Conservation (phyloP, 2,329 filamentous ascomycete genomes). For the Sporothrix variecibatus region DNA sequence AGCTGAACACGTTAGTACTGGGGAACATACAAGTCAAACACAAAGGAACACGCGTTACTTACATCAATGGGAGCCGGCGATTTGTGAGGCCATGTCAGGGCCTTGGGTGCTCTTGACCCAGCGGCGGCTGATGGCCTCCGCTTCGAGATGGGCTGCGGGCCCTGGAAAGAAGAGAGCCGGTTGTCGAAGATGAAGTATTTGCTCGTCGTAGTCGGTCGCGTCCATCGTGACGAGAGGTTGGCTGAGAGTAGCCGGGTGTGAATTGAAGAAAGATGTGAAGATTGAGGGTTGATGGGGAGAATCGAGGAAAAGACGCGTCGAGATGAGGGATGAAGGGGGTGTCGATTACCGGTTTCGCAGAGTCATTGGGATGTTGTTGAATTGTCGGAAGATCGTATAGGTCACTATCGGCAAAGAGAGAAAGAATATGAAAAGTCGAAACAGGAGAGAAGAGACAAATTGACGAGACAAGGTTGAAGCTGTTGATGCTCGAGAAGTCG, state of each 20-base stretch:
- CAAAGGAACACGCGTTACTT: conserved; percentile 44
- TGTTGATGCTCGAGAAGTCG: conserved; percentile 20
- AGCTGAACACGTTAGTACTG: conserved; percentile 56
- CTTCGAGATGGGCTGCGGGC: conserved; percentile 62
- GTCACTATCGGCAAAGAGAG: not conserved
- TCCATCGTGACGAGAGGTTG: conserved; percentile 29
- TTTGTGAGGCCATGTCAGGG: conserved; percentile 76
- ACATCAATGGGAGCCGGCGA: conserved; percentile 66
- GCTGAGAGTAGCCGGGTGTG: not conserved
- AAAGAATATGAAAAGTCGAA: not conserved
- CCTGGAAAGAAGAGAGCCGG: conserved; percentile 78
- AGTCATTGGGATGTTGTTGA: conserved; percentile 7
- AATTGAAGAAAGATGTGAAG: not conserved
- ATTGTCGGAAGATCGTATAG: not conserved
- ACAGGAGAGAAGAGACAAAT: not conserved
- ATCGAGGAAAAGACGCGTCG: conserved; percentile 21
- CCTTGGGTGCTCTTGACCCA: conserved; percentile 58
- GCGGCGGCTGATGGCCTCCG: conserved; percentile 69
- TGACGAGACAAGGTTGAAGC: conserved; percentile 15
- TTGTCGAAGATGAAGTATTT: conserved; percentile 67
- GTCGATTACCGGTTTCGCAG: not conserved
- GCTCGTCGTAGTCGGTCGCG: conserved; percentile 44
- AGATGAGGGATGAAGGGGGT: not conserved
- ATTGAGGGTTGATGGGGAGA: not conserved
- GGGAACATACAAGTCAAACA: no score